These are phyloP conservation scores for Colletotrichum shisoi DNA, from an alignment of 2,329 filamentous ascomycete genomes.

Conservation along the genomic window DNA sequence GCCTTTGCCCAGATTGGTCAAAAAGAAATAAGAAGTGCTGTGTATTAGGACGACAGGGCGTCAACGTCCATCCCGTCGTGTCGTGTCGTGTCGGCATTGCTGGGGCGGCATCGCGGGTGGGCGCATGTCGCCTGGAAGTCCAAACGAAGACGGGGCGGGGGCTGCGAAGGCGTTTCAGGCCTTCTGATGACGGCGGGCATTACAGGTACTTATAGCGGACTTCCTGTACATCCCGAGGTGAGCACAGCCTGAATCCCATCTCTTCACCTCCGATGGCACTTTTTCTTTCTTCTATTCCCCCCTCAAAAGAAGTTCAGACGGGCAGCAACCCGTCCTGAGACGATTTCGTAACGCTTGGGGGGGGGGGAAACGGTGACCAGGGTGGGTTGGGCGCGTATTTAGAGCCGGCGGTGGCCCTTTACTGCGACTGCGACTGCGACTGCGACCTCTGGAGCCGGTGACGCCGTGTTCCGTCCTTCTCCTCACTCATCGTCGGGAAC, in stretches of 20 bases:
- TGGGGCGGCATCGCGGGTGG: conserved; percentile 6
- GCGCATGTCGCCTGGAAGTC: conserved; percentile 31
- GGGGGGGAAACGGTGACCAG: conserved; percentile 22
- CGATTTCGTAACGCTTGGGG: conserved; percentile 35
- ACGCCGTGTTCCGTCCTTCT: neutral
- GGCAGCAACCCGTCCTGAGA: conserved; percentile 25
- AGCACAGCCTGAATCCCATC: neutral
- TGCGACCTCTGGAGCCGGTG: too few relatives aligned
- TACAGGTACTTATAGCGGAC: neutral
- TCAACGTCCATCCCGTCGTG: neutral
- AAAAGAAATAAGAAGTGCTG: neutral
- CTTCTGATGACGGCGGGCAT: conserved; percentile 25
- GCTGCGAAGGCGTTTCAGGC: conserved; percentile 34
- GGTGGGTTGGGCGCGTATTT: neutral
- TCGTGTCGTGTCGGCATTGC: neutral
- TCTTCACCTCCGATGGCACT: conserved; percentile 22
- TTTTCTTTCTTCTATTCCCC: neutral
- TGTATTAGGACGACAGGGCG: conserved; percentile 14
- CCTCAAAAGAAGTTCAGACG: conserved; percentile 17
- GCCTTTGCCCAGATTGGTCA: neutral
- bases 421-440: neutral
- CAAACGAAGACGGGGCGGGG: conserved; percentile 37
- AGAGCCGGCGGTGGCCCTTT: conserved; percentile 18
- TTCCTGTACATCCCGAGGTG: neutral
- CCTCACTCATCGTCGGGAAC: neutral